Base-by-base conservation (phyloP, 1,139 yeast species). In the Hemisphaericaspora xylanilytica region DNA sequence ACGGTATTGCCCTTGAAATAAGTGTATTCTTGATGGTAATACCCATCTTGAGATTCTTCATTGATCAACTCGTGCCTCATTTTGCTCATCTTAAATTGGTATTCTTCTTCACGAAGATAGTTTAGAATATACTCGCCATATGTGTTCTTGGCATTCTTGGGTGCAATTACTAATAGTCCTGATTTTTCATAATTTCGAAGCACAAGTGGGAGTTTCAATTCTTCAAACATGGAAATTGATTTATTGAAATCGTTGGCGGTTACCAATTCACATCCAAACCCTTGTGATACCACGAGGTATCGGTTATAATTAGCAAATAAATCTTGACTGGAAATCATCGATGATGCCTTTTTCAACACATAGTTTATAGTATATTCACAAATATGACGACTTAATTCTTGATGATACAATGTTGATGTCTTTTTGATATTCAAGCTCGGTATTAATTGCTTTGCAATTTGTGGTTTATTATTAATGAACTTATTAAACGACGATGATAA, bases 401-500 rank as follows among this genome's bases (percentile, higher is more conserved):
- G 61, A 41, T 60, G 66, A 39, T 64, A 70, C 15, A 66, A 49
- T 15, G 55, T 47, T 2, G 73, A 65, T 4, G 50, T 41, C 38
- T 56, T 59, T 21, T 50, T 58, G 27, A 67, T 61, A 18, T 52
- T 58, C n/a, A 67, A 51, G 5, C 63, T 65, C 1, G 72, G 65
- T 4, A 63, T 56, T 2, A 53, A 36, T 5, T 47, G 15, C 37
- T 45, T 37, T 26, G 36, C 27, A 37, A 31, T 25, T 20, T 40
- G 31, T 13, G 53, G 46, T 39, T 11, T 22, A 11, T 40, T 33
- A 22, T 58, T 61, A 6, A 64, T 46, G 9, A 66, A 45, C 11
- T 62, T 46, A 49, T 74, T 67, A 58, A 78, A 72, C 32, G 77
- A 62, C 36, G 71, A 67, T 18, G 83, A 59, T 24, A 89, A 60